Evolutionary conservation across 257 asterid species (phyloP), one percentile per base, ranked within the genome.

Genomic region (Echium plantagineum): DNA sequence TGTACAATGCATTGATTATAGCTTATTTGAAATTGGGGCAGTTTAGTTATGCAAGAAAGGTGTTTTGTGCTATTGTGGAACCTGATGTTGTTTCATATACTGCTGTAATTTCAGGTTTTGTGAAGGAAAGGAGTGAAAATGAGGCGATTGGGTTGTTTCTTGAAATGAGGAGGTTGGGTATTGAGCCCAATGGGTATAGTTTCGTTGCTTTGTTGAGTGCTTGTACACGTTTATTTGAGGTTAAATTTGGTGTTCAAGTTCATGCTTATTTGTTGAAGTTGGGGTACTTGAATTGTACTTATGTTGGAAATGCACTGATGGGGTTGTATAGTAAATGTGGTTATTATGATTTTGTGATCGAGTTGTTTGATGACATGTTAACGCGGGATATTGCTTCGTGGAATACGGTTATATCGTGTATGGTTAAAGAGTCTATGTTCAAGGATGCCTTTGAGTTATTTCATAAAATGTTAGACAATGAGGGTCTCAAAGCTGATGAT

Each of bases 41-140:
- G 61, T 57, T 85, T 48, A 64, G 19, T 60, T 72, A 75, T 49
- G 96, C 95, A 13, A 76, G 53, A 63, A 81, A 71, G 31, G 89
- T 91, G 65, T 78, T 91, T 26, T 38, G 69, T 62, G 64, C 80
- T 18, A 74, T 91, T 66, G 28, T 15, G 35, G 42, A 52, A 65
- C 98, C 89, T 6, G 90, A 91, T 69, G 83, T 91, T n/a, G 96
- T 88, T 55, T 82, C 96, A 1, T 80, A 78, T 73, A 79, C 94
- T 5, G 80, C 95, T 15, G 54, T 84, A 81, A 75, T 91, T 63
- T 91, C 98, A 51, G 94, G 82, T 60, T 78, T 82, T 49, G 90
- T 90, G 7, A 88, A 85, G 66, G 78, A 74, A 61, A 60, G 62
- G 19, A 66, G 78, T 9, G 85, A 76, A 70, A 56, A 9, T 4